phyloP scores from a whole-genome alignment of 768 basidiomycete genomes.

The Phlebiopsis gigantea region DNA sequence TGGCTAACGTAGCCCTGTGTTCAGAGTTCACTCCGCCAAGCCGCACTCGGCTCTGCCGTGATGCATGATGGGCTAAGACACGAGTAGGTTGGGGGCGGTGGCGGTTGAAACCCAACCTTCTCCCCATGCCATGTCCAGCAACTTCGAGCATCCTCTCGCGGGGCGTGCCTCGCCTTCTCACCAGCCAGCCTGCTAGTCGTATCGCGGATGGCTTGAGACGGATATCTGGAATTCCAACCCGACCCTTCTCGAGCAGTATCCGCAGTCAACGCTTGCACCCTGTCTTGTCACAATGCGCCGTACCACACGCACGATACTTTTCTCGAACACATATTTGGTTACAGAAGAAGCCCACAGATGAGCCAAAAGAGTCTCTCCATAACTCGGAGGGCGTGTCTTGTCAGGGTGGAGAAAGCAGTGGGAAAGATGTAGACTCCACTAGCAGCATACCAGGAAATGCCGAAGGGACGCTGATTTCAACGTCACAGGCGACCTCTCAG shows the following conservation, averaged over 20 bases:
- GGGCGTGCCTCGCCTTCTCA: neutral
- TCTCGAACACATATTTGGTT: neutral
- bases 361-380: neutral
- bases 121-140: neutral
- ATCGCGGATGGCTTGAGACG: neutral
- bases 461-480: neutral
- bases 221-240: neutral
- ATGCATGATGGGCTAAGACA: slow-evolving; percentile 2
- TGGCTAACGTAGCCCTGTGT: neutral
- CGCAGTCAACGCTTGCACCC: neutral
- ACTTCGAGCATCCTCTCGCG: neutral
- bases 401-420: neutral
- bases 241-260: neutral
- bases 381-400: neutral
- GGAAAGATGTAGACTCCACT: neutral
- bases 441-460: neutral
- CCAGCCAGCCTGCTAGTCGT: neutral
- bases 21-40: neutral
- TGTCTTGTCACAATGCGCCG: neutral
- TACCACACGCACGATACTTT: neutral
- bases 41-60: neutral
- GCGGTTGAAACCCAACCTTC: neutral
- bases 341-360: neutral
- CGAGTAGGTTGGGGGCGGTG: neutral
- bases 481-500: too few species aligned